Conservation (phyloP, 352 stramenopile species). For the Bremia lactucae region DNA sequence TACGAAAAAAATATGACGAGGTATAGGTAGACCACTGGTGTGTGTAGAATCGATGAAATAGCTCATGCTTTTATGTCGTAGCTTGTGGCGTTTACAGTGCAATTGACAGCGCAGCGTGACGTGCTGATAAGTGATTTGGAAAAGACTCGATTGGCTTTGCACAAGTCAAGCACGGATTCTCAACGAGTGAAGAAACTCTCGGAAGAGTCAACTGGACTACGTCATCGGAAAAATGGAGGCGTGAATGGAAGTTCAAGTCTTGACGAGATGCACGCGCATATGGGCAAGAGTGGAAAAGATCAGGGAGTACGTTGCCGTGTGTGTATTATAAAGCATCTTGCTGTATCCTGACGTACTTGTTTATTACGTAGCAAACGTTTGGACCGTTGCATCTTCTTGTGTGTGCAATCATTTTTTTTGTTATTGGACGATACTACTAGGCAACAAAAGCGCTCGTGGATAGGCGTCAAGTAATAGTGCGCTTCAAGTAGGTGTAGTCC, state of each 20-base stretch:
- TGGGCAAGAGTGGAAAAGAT: constrained; percentile 33
- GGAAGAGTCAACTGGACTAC: constrained; percentile 44
- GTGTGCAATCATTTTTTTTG: constrained; percentile 85
- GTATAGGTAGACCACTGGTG: constrained; percentile 11
- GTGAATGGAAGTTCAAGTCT: constrained; percentile 11
- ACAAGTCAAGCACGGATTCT: constrained; percentile 55
- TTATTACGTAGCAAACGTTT: constrained; percentile 32
- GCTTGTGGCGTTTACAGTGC: constrained; percentile 83
- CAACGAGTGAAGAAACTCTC: constrained; percentile 55
- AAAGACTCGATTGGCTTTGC: constrained; percentile 64
- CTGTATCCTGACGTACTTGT: too few relatives aligned
- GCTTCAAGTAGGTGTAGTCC: constrained; percentile 12
- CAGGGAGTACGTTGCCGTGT: constrained; percentile 33
- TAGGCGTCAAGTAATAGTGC: constrained; percentile 11
- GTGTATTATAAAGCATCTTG: too few relatives aligned
- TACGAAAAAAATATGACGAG: constrained; percentile 87
- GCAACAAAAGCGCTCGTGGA: constrained; percentile 4
- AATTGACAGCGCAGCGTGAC: constrained; percentile 77
- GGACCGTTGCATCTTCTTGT: constrained; percentile 75
- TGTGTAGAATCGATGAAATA: not conserved
- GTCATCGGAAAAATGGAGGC: constrained; percentile 55
- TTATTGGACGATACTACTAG: constrained; percentile 81
- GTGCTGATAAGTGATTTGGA: constrained; percentile 77
- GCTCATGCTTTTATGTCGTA: constrained; percentile 12
- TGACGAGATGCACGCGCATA: constrained; percentile 27